Percentiles rank a stretch among this genome's conserved stretches.
Conservation (phyloP, 371 early-diverging fungal species). For the Dichotomocladium elegans region DNA sequence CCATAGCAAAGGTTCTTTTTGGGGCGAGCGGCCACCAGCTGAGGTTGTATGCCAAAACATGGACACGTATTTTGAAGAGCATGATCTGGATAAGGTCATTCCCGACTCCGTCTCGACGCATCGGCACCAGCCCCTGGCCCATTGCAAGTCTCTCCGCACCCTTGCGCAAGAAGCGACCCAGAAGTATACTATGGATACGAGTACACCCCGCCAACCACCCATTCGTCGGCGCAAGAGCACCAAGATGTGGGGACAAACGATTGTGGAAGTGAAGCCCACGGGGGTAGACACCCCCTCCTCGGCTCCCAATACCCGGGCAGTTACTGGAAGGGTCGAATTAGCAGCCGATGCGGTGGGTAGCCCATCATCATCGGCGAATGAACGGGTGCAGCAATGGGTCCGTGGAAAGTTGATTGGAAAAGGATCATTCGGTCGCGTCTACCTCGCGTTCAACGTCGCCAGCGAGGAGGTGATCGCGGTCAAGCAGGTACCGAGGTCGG, state of each 20-base stretch:
- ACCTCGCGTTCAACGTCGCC: constrained; percentile 80
- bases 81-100: neutral
- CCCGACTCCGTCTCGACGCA: neutral
- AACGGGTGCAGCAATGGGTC: constrained; percentile 57
- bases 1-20: constrained; percentile 24
- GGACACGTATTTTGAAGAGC: constrained; percentile 54
- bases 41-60: constrained; percentile 59
- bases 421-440: constrained; percentile 97
- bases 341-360: too few species aligned
- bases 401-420: constrained; percentile 90
- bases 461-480: constrained; percentile 94
- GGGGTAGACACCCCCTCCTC: constrained; percentile 50
- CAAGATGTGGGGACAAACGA: constrained; percentile 18
- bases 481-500: constrained; percentile 84
- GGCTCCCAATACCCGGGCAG: constrained; percentile 8
- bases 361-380: too few species aligned
- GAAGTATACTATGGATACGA: constrained; percentile 4
- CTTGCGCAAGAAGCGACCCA: constrained; percentile 50
- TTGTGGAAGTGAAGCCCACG: constrained; percentile 41
- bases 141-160: constrained; percentile 45
- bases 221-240: neutral
- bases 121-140: neutral
- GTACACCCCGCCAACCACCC: constrained; percentile 9
- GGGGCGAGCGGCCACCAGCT: constrained; percentile 71
- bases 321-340: too few species aligned